phyloP scores from a whole-genome alignment of 2,329 filamentous ascomycete species.

The Alternaria consortialis region DNA sequence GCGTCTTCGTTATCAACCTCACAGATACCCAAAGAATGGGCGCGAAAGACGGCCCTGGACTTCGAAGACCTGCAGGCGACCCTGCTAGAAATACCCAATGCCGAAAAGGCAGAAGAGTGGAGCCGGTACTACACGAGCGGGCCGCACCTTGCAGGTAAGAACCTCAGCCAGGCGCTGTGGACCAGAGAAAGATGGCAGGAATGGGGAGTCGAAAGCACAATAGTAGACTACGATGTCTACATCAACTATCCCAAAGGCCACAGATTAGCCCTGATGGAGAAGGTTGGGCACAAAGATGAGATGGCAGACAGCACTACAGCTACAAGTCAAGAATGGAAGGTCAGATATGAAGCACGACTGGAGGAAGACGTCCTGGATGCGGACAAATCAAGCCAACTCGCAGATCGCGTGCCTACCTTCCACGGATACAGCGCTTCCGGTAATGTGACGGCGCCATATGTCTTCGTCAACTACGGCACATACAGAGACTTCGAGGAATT shows the following conservation, averaged over 20 bases:
- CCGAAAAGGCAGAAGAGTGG: slow-evolving; percentile 60
- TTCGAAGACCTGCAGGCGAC: slow-evolving; percentile 66
- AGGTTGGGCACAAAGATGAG: slow-evolving; percentile 64
- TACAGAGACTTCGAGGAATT: slow-evolving; percentile 87
- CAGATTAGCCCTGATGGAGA: slow-evolving; percentile 56
- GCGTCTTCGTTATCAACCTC: slow-evolving; percentile 29
- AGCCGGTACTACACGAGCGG: slow-evolving; percentile 62
- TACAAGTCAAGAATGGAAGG: slow-evolving; percentile 60
- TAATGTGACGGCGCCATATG: slow-evolving; percentile 86
- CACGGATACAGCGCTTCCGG: slow-evolving; percentile 94
- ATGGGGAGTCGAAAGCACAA: slow-evolving; percentile 57
- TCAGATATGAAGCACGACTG: slow-evolving; percentile 80
- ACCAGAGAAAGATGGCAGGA: slow-evolving; percentile 60
- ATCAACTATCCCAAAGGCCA: slow-evolving; percentile 62
- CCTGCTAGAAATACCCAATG: slow-evolving; percentile 63
- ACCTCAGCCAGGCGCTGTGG: slow-evolving; percentile 62
- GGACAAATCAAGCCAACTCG: slow-evolving; percentile 78
- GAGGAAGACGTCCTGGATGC: slow-evolving; percentile 86
- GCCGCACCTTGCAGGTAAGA: slow-evolving; percentile 62
- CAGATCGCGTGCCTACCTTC: slow-evolving; percentile 83
- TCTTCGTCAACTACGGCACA: slow-evolving; percentile 92
- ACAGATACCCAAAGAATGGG: slow-evolving; percentile 51
- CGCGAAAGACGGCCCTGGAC: slow-evolving; percentile 56
- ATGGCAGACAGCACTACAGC: slow-evolving; percentile 22
- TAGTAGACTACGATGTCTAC: slow-evolving; percentile 62